Evolutionary conservation across 1,139 yeast species (phyloP).

Genomic region (Tardiomyces blankii): DNA sequence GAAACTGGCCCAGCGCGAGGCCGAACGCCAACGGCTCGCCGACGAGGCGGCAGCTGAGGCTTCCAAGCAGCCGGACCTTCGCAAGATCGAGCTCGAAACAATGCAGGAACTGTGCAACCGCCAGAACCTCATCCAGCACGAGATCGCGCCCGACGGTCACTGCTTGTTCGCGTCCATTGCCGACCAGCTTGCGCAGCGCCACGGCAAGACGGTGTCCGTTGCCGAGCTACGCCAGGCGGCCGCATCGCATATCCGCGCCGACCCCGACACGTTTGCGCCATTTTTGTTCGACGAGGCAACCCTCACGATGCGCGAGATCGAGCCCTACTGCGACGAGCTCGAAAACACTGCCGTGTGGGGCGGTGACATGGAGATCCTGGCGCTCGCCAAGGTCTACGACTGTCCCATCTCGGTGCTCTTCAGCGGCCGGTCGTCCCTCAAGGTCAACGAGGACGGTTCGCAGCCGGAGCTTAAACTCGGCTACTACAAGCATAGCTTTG

Average conservation of each 20-base stretch:
- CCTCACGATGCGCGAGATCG: slow-evolving; percentile 49
- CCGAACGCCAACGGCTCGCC: slow-evolving; percentile 50
- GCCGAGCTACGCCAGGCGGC: slow-evolving; percentile 52
- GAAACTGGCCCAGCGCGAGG: slow-evolving; percentile 63
- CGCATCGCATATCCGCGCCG: slow-evolving; percentile 48
- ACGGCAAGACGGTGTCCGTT: slow-evolving; percentile 31
- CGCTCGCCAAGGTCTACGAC: slow-evolving; percentile 55
- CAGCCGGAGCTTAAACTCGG: slow-evolving; percentile 53
- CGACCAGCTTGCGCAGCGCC: slow-evolving; percentile 59
- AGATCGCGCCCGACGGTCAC: slow-evolving; percentile 83
- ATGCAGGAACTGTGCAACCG: slow-evolving; percentile 42
- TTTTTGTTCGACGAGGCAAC: slow-evolving; percentile 73
- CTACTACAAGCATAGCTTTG: slow-evolving; percentile 75
- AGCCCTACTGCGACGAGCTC: slow-evolving; percentile 57
- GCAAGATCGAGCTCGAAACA: slow-evolving; percentile 59
- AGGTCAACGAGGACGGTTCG: slow-evolving; percentile 40
- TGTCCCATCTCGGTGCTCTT: slow-evolving; percentile 67
- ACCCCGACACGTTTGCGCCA: slow-evolving; percentile 68
- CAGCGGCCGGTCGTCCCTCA: slow-evolving; percentile 58
- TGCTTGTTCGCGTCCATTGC: slow-evolving; percentile 79
- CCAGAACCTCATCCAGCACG: slow-evolving; percentile 38
- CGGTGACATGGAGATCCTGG: slow-evolving; percentile 83
- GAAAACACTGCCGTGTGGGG: slow-evolving; percentile 88
- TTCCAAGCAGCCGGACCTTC: slow-evolving; percentile 47
- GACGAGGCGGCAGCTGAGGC: slow-evolving; percentile 70